These are phyloP conservation scores for Calocybe gangraenosa DNA, from an alignment of 768 basidiomycete species.

Conservation along the genomic window DNA sequence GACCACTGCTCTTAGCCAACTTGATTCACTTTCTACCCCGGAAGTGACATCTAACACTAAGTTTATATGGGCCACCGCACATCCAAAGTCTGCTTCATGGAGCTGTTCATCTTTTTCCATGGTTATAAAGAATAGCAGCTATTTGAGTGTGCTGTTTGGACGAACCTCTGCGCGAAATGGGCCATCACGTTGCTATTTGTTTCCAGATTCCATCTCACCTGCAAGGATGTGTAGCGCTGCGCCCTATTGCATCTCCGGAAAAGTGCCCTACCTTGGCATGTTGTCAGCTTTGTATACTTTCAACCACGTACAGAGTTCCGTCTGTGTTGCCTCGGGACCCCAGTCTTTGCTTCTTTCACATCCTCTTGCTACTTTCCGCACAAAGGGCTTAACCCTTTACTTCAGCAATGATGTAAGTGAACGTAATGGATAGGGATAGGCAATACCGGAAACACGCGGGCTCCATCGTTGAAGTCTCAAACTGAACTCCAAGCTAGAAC, in stretches of 20 bases:
- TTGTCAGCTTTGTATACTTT: constrained; percentile 16
- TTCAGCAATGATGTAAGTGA: constrained; percentile 14
- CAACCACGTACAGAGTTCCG: constrained; percentile 40
- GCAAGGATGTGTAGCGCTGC: constrained; percentile 34
- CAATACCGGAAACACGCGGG: constrained; percentile 45
- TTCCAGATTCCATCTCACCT: constrained; percentile 20
- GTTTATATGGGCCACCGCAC: constrained; percentile 29
- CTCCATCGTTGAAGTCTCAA: constrained; percentile 20
- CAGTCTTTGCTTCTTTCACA: constrained; percentile 18
- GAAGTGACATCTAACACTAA: constrained; percentile 65
- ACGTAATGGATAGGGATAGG: constrained; percentile 34
- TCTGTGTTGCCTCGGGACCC: constrained; percentile 53
- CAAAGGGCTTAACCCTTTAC: constrained; percentile 21
- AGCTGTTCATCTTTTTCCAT: constrained; percentile 19
- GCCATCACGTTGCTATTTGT: constrained; percentile 7
- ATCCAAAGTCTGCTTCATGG: constrained; percentile 28
- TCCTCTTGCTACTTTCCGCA: constrained; percentile 19
- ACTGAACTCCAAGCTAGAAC: constrained; percentile 15
- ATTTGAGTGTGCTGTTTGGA: constrained; percentile 13
- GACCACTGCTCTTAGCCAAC: constrained; percentile 47
- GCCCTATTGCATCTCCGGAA: constrained; percentile 52
- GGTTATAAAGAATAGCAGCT: constrained; percentile 17
- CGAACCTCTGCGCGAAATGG: constrained; percentile 13
- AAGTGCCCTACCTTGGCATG: constrained; percentile 27
- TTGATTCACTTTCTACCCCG: constrained; percentile 38